Base-by-base conservation (phyloP, 768 basidiomycete species). In the Mycena rebaudengoi region DNA sequence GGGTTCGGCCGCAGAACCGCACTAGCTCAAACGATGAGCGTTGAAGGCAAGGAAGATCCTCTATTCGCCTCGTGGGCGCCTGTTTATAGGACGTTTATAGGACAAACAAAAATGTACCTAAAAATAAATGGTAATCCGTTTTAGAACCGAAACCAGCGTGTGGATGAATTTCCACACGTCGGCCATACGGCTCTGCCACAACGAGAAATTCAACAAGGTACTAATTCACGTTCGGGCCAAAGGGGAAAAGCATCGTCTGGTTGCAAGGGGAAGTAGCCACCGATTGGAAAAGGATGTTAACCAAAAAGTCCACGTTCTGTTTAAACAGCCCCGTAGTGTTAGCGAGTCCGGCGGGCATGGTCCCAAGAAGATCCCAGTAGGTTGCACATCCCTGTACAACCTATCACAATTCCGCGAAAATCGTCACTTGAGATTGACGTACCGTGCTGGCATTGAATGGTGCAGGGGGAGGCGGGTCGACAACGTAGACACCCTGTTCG, bases 281-380 rank as follows among this genome's bases (percentile, higher is more conserved):
- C 44, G 26, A 16, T 30, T 45, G 43, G 44, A 57, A 58, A 35
- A 37, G 37, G 20, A 62, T 62, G 14, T 26, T 25, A 3, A 10
- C n/a, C 46, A 64, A 45, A 41, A 64, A 52, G 16, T 64, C 48
- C 35, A 64, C 62, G 23, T 64, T 64, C 49, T 58, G 46, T 25
- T 57, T 64, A 7, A 64, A 64, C 4, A 64, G 4, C 21, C 62
- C 62, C 16, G 56, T 64, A 26, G 62, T 64, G 45, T 58, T 64
- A 10, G 44, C 55, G 18, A 64, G 55, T 7, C 25, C 56, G 18
- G 30, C 62, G 16, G 62, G 48, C 12, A 23, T 52, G 29, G 23
- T 64, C 28, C 18, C 49, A 14, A 40, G 26, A 10, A 29, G 62
- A 16, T 64, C 62, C 23, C 33, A 64, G 23, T 64, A 64, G 5